Conservation (phyloP, 2,329 filamentous ascomycete genomes). For the Colletotrichum endophyticum region DNA sequence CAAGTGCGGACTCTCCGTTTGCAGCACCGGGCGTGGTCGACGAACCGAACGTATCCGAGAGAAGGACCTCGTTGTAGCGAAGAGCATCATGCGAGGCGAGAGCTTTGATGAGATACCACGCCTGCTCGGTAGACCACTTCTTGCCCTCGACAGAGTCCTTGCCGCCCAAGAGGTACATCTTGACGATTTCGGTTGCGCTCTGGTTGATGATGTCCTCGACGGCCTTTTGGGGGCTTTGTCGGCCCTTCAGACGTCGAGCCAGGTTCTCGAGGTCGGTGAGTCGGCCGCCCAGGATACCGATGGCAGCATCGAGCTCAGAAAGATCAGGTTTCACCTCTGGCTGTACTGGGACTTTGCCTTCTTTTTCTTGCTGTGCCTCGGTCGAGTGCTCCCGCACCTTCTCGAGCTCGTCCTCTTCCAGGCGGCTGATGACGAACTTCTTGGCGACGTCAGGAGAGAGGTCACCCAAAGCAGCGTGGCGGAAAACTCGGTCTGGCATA, state of each 20-base stretch:
- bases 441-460: conserved; percentile 86
- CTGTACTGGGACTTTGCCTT: conserved; percentile 29
- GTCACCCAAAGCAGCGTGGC: conserved; percentile 84
- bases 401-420: conserved; percentile 56
- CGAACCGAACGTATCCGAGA: conserved; percentile 75
- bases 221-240: conserved; percentile 81
- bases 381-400: conserved; percentile 20
- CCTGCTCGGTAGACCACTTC: conserved; percentile 84
- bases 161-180: conserved; percentile 84
- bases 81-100: conserved; percentile 73
- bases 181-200: conserved; percentile 86
- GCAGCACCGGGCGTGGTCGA: conserved; percentile 52
- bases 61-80: conserved; percentile 84
- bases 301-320: conserved; percentile 78
- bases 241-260: conserved; percentile 85
- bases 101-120: conserved; percentile 84
- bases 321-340: conserved; percentile 51
- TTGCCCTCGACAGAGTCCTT: conserved; percentile 49
- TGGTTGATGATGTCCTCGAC: conserved; percentile 89
- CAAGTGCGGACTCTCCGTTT: conserved; percentile 76
- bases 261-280: conserved; percentile 96
- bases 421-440: conserved; percentile 84
- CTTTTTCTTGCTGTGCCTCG: conserved; percentile 29
- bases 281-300: conserved; percentile 83
- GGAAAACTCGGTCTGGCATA: conserved; percentile 89